Percentiles rank a stretch among this genome's conserved stretches.
phyloP scores from a whole-genome alignment of 441 rosid species.

The Bruguiera hainesii region DNA sequence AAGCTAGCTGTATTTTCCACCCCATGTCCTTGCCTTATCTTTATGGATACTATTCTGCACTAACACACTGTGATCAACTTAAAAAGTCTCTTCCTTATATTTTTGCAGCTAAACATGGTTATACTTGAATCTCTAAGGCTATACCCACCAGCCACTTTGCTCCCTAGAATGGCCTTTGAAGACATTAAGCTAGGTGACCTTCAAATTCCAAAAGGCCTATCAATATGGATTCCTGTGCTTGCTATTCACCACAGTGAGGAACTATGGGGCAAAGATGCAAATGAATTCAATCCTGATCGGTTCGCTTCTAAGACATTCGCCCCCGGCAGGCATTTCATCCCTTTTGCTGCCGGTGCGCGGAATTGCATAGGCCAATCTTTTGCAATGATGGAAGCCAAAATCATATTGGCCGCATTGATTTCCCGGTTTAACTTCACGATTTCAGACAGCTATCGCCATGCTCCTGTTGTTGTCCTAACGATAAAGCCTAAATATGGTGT shows the following conservation, averaged over 20 bases:
- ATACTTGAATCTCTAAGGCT: constrained; percentile 84
- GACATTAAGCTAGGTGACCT: constrained; percentile 76
- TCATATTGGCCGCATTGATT: constrained; percentile 74
- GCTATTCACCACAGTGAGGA: constrained; percentile 86
- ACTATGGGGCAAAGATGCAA: constrained; percentile 85
- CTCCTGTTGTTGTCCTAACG: constrained; percentile 82
- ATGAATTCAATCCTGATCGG: constrained; percentile 81
- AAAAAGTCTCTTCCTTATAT: not conserved
- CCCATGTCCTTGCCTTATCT: not conserved
- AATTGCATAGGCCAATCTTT: constrained; percentile 86
- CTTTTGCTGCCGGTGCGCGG: constrained; percentile 88
- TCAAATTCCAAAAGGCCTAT: constrained; percentile 74
- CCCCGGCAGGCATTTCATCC: constrained; percentile 65
- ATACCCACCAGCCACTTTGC: constrained; percentile 83
- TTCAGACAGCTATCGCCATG: constrained; percentile 75
- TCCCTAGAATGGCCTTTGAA: constrained; percentile 90
- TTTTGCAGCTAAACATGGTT: constrained; percentile 70
- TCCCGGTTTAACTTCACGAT: constrained; percentile 59
- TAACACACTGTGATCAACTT: not conserved
- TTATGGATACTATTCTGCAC: not conserved
- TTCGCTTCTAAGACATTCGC: constrained; percentile 47
- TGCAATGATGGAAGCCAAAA: constrained; percentile 94
- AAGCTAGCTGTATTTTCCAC: not conserved
- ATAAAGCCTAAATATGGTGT: constrained; percentile 91
- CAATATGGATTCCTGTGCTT: constrained; percentile 89